A percentile compares a stretch with the other conserved stretches of the same genome.
phyloP scores from a whole-genome alignment of 176 grass and related monocot species.

The Oryza meridionalis region DNA sequence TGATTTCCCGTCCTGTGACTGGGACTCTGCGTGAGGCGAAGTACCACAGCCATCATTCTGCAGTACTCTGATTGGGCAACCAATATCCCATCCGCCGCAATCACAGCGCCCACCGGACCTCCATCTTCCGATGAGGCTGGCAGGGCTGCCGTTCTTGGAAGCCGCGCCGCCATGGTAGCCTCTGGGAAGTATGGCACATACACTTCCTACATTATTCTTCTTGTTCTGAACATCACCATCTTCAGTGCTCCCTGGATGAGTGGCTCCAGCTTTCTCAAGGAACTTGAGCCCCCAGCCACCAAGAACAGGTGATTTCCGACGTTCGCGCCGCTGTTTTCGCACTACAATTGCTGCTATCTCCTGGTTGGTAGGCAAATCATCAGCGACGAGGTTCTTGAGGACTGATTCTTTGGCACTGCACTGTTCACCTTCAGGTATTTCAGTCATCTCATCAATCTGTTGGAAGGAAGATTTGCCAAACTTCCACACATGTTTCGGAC shows the following conservation, averaged over 20 bases:
- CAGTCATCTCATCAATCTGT: constrained; percentile 39
- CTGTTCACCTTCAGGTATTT: constrained; percentile 29
- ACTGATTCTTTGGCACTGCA: constrained; percentile 41
- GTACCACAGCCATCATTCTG: constrained; percentile 29
- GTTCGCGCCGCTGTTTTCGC: constrained; percentile 31
- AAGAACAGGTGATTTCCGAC: constrained; percentile 27
- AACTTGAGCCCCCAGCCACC: constrained; percentile 95
- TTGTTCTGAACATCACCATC: constrained; percentile 5
- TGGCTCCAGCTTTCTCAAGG: constrained; percentile 59
- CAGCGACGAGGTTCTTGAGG: neutral
- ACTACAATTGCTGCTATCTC: constrained; percentile 78
- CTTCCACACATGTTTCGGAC: constrained; percentile 48
- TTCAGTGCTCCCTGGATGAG: neutral
- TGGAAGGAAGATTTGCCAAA: constrained; percentile 44
- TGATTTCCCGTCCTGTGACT: constrained; percentile 35
- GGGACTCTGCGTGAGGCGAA: constrained; percentile 4
- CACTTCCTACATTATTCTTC: constrained; percentile 20
- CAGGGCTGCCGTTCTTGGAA: constrained; percentile 28
- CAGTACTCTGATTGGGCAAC: constrained; percentile 77
- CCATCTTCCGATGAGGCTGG: constrained; percentile 75
- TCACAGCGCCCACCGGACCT: constrained; percentile 62
- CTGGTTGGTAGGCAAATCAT: constrained; percentile 56
- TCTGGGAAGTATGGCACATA: constrained; percentile 62
- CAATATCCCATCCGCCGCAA: constrained; percentile 87
- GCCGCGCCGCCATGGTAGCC: constrained; percentile 66